Evolutionary conservation across 2,329 filamentous ascomycete genomes (phyloP).

Genomic region (Fusarium hainanense): DNA sequence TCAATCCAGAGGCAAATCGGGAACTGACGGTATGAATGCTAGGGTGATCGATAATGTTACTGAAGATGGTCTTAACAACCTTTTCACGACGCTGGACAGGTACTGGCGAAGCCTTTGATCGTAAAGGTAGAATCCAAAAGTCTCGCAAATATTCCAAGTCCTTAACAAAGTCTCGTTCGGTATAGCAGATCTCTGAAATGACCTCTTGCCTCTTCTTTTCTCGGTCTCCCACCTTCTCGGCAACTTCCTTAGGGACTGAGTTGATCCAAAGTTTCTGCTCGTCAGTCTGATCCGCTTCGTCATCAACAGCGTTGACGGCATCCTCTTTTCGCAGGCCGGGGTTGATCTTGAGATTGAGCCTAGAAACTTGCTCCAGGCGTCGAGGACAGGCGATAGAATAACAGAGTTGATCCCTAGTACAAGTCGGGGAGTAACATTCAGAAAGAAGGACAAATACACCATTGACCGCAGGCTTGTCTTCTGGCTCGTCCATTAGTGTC

Average conservation of each 20-base stretch:
- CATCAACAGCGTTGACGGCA: constrained; percentile 73
- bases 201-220: constrained; percentile 99
- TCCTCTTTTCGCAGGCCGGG: constrained; percentile 80
- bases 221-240: constrained; percentile 86
- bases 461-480: constrained; percentile 80
- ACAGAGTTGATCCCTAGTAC: constrained; percentile 92
- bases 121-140: constrained; percentile 96
- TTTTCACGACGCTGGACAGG: constrained; percentile 87
- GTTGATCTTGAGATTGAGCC: constrained; percentile 92
- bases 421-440: constrained; percentile 98
- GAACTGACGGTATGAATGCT: constrained; percentile 91
- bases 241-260: constrained; percentile 93
- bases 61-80: constrained; percentile 94
- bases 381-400: constrained; percentile 98
- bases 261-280: constrained; percentile 99
- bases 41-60: constrained; percentile 86
- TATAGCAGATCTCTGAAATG: constrained; percentile 98
- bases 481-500: constrained; percentile 85
- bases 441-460: constrained; percentile 96
- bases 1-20: constrained; percentile 86
- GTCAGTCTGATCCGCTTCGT: constrained; percentile 84
- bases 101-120: constrained; percentile 85
- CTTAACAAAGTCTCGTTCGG: constrained; percentile 98
- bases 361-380: constrained; percentile 91
- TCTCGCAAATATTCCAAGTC: constrained; percentile 97